Base-by-base conservation (phyloP, 106 monocot genomes). In the Acorus calamus region DNA sequence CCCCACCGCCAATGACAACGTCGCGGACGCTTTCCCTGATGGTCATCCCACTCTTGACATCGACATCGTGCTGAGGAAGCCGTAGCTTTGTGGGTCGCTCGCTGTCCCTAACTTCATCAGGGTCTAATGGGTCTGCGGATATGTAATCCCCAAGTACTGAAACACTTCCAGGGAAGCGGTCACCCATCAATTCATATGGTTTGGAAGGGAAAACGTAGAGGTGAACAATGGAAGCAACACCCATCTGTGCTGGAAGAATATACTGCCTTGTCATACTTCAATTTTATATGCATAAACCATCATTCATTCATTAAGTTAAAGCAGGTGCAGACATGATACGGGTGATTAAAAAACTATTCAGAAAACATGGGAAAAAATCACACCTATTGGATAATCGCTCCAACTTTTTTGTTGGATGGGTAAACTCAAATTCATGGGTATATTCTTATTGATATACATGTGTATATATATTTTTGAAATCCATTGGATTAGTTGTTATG, bases 101-200 rank as follows among this genome's bases (percentile, higher is more conserved):
- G 72, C 87, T 96, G 56, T 96, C 94, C 71, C 84, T 87, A 50
- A 96, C 83, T 57, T 96, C 94, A 41, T 96, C 94, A 14, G 84
- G 87, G 74, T 90, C 94, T 65, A 90, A 59, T 52, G 82, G 80
- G 57, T 87, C 84, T n/a, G 80, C 73, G 47, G 94, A 87, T 49
- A 80, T 87, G 80, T 94, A 90, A 59, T 96, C 94, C 50, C 94
- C 94, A 53, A 96, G 84, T 60, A 90, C 86, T 7, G 94, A 77
- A 44, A 96, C 77, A 14, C 55, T 63, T 63, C 94, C 90, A 57
- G 69, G 41, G 49, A 80, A 72, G 46, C 72, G 69, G 10, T 87
- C 84, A 41, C 83, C 94, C 80, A 90, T 90, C 61, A 82, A 61
- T 69, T 80, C 87, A 56, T 96, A 96, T 62, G 94, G 87, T 53